phyloP scores from a whole-genome alignment of 352 stramenopile genomes.

The Globisporangium emineosum region DNA sequence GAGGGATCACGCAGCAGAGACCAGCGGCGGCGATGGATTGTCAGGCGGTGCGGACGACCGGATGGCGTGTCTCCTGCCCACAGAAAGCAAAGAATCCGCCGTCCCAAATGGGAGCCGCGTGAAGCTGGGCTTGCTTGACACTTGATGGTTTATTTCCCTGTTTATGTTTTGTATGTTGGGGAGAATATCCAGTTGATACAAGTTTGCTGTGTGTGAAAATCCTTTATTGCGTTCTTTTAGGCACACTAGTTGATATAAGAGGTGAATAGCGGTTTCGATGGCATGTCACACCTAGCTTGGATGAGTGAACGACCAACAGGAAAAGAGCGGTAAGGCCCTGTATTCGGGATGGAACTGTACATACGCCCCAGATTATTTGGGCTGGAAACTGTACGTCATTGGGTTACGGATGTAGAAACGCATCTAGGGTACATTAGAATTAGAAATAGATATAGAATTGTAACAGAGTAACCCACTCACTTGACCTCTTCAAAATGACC shows the following conservation, averaged over 20 bases:
- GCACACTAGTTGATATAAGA: background rate
- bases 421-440: background rate
- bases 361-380: background rate
- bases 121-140: background rate
- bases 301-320: background rate
- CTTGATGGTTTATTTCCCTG: background rate
- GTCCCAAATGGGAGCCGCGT: background rate
- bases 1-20: too few species aligned
- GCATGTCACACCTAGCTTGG: background rate
- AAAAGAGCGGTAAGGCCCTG: background rate
- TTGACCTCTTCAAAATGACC: background rate
- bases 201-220: too few species aligned
- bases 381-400: background rate
- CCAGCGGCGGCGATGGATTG: constrained; percentile 10
- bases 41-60: background rate
- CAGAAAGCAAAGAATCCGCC: constrained; percentile 9
- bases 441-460: background rate
- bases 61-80: constrained; percentile 11
- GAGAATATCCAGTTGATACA: background rate
- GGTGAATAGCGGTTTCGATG: background rate
- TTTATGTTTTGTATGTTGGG: background rate
- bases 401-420: background rate
- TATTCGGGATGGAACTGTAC: background rate
- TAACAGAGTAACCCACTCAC: background rate
- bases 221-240: background rate